phyloP scores from a whole-genome alignment of 345 rosid genomes.

The Gossypium turneri region DNA sequence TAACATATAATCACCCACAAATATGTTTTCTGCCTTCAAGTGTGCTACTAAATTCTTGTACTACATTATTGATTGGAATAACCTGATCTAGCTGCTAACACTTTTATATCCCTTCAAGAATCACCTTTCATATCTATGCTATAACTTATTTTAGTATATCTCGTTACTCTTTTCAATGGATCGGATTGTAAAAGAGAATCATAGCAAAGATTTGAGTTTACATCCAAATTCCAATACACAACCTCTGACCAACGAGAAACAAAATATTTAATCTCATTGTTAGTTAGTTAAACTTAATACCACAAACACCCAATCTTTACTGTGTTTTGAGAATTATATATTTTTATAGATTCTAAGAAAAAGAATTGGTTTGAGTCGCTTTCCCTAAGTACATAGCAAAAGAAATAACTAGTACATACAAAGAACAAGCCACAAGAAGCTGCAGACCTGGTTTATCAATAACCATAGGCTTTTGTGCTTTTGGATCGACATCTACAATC shows the following conservation, averaged over 20 bases:
- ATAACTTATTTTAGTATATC: neutral
- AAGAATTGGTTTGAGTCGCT: neutral
- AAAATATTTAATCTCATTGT: neutral
- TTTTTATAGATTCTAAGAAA: neutral
- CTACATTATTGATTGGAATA: neutral
- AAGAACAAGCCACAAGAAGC: neutral
- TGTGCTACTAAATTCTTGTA: neutral
- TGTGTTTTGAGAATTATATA: neutral
- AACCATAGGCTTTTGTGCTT: slow-evolving; percentile 40
- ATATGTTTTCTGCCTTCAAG: neutral
- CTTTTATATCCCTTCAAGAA: neutral
- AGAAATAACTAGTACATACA: neutral
- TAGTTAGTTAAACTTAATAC: neutral
- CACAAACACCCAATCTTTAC: neutral
- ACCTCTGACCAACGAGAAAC: neutral
- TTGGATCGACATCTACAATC: slow-evolving; percentile 40
- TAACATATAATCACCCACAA: neutral
- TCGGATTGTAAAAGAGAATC: neutral
- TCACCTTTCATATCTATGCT: neutral
- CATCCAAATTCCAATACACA: slow-evolving; percentile 1
- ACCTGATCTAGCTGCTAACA: neutral
- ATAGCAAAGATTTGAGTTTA: neutral
- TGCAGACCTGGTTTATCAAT: slow-evolving; percentile 61
- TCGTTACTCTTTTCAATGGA: neutral
- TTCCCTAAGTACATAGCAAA: neutral